A percentile compares a stretch with the other conserved stretches of the same genome.
phyloP scores from a whole-genome alignment of 225 moss, liverwort and hornwort genomes.

The Thuidium tamariscinum region DNA sequence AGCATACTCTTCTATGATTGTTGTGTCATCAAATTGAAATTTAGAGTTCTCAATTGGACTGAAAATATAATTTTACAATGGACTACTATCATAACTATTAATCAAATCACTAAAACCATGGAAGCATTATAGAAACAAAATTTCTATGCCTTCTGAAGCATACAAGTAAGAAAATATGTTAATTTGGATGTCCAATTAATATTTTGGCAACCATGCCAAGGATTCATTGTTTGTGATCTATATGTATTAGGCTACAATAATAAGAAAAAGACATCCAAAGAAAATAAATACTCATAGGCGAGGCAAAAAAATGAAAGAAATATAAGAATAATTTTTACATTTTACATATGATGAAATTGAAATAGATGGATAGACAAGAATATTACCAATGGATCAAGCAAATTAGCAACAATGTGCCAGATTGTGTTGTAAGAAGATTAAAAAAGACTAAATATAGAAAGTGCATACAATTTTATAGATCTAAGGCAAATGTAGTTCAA shows the following conservation, averaged over 20 bases:
- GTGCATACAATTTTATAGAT: not conserved
- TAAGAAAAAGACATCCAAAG: fast-evolving
- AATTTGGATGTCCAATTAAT: not conserved
- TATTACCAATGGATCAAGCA: not conserved
- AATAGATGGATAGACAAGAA: not conserved
- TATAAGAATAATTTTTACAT: not conserved
- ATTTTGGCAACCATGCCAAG: not conserved
- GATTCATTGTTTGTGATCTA: not conserved
- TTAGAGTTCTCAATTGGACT: no score
- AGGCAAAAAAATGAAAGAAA: fast-evolving
- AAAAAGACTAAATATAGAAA: not conserved
- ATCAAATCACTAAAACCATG: no score
- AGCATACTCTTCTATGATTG: no score
- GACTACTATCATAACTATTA: no score
- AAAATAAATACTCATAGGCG: fast-evolving
- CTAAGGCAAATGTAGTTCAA: fast-evolving
- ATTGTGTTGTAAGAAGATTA: not conserved
- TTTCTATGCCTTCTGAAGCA: fast-evolving
- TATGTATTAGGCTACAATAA: no score
- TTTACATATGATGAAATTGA: not conserved
- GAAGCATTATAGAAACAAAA: no score
- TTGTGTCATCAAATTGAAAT: no score
- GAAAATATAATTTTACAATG: no score
- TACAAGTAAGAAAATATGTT: no score
- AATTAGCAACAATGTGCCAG: not conserved